Percentiles rank a stretch among this genome's conserved stretches.
These are phyloP conservation scores for Diplodia sapinea DNA, from an alignment of 2,329 filamentous ascomycete genomes.

Conservation along the genomic window DNA sequence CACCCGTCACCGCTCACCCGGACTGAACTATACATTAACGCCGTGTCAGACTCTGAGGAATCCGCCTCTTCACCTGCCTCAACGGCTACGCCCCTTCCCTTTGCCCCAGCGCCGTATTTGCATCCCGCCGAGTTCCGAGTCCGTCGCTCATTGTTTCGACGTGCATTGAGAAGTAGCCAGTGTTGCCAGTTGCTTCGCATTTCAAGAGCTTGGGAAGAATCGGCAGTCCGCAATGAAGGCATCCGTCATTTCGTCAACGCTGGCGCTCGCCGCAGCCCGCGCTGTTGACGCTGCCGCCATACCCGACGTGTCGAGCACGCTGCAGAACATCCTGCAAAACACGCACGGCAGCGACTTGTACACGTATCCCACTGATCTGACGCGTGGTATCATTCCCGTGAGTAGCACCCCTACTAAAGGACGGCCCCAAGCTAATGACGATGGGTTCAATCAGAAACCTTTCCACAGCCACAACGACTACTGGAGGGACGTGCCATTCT, in stretches of 20 bases:
- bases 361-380: conserved; percentile 66
- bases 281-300: conserved; percentile 37
- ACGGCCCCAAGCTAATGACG: not conserved
- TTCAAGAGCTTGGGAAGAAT: not conserved
- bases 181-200: not conserved
- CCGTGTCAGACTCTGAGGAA: not conserved
- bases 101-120: not conserved
- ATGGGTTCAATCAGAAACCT: conserved; percentile 48
- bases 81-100: not conserved
- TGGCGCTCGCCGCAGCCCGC: not conserved
- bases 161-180: not conserved
- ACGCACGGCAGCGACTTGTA: conserved; percentile 59
- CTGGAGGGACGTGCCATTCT: conserved; percentile 57
- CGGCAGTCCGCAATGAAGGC: not conserved
- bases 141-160: not conserved
- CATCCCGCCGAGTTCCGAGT: not conserved
- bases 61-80: not conserved
- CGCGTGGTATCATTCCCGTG: conserved; percentile 63
- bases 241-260: not conserved
- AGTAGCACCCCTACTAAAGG: not conserved
- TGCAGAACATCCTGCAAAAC: conserved; percentile 63
- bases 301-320: conserved; percentile 51
- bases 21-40: conserved; percentile 3
- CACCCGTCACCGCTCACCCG: conserved; percentile 12
- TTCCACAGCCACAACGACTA: conserved; percentile 68